Base-by-base conservation (phyloP, 2,329 filamentous ascomycete species). In the Pseudonectria buxi region DNA sequence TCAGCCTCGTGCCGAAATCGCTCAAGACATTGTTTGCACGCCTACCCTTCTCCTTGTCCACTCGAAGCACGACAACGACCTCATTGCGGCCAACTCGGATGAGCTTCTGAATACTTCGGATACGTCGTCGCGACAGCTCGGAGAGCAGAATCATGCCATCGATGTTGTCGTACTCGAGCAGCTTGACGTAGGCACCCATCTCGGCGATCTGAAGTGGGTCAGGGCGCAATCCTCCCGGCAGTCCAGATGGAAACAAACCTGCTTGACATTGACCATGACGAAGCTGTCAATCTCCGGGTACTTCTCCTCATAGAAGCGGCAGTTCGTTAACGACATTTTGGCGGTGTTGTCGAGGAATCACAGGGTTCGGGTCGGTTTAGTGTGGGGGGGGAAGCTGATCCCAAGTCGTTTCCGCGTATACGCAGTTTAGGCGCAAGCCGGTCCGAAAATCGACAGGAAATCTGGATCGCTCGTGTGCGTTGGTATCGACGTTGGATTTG, bases 251-350 rank as follows among this genome's bases (percentile, higher is more conserved):
- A 36, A 39, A 58, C 74, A 45, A 62, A 89, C 85, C 81, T 95
- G 88, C 78, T 95, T 94, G 57, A 96, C 92, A 68, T 96, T 98
- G 64, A 98, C 92, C 92, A 98, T 98, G 62, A 98, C 94, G 69
- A 95, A 96, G 75, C 87, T 94, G 70, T 98, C 92, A 63, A 98
- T 90, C 76, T 96, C 92, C 54, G 62, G 60, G 45, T 84, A 95
- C 69, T 94, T 94, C 71, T 95, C 87, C 76, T 95, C 88, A 65
- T 95, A 95, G 69, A 94, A 95, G 58, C 88, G 87, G 68, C 86
- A 94, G 71, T 94, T 94, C 63, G 86, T 92, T 72, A 94, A 80
- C 69, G 88, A 94, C 86, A 94, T 94, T 57, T 63, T 84, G 76
- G 74, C 71, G 71, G 68, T 62, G 33, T 57, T 58, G 42, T 57